Conservation (phyloP, 2,329 filamentous ascomycete species). For the Colletotrichum lini region DNA sequence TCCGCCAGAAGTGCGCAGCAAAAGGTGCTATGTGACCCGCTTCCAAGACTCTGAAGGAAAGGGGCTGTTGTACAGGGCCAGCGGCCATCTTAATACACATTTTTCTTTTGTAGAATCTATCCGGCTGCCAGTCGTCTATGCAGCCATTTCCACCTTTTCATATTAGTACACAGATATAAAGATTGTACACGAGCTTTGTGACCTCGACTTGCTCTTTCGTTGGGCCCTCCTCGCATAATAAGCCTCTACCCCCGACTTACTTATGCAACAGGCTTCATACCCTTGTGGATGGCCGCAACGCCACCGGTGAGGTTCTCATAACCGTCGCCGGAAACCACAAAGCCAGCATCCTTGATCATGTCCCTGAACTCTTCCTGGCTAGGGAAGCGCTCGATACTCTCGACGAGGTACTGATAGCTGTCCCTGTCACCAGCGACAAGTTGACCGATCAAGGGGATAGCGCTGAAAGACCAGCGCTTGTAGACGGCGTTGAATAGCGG, state of each 20-base stretch:
- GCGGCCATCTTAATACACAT: conserved; percentile 23
- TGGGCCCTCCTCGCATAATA: background rate
- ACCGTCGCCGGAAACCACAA: conserved; percentile 83
- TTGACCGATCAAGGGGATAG: conserved; percentile 96
- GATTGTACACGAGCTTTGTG: conserved; percentile 33
- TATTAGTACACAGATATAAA: conserved; percentile 34
- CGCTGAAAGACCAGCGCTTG: conserved; percentile 95
- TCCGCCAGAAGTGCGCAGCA: background rate
- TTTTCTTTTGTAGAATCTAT: conserved; percentile 24
- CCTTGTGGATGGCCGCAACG: conserved; percentile 96
- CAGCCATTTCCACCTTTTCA: conserved; percentile 2
- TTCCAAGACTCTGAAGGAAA: background rate
- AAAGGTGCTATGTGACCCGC: no score
- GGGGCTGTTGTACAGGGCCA: conserved; percentile 16
- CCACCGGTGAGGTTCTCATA: conserved; percentile 94
- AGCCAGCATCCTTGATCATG: conserved; percentile 89
- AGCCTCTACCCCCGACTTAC: background rate
- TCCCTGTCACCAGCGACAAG: conserved; percentile 93
- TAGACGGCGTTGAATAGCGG: conserved; percentile 87
- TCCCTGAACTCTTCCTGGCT: conserved; percentile 85
- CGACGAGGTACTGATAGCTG: conserved; percentile 98
- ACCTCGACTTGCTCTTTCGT: conserved; percentile 6
- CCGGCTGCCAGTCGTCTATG: conserved; percentile 14
- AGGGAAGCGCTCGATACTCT: conserved; percentile 96
- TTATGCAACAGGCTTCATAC: conserved; percentile 79